Base-by-base conservation (phyloP, 1,284 basidiomycete species). In the Calocybe gambosa region DNA sequence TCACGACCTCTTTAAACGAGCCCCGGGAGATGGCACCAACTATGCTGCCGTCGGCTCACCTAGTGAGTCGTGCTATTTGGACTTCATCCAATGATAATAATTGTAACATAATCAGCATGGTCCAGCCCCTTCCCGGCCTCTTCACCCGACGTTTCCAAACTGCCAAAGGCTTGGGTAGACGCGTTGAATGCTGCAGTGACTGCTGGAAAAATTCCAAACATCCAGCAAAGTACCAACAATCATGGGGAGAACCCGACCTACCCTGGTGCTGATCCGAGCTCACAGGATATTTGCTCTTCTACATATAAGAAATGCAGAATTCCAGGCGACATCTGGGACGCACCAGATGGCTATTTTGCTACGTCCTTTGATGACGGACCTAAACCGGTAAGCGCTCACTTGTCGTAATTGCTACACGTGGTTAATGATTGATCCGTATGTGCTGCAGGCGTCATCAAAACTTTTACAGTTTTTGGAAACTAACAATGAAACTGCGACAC, bases 281-380 rank as follows among this genome's bases (percentile, higher is more conserved):
- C 75, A 41, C 58, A 66, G 5, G 55, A 66, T 6, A 68, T 89
- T 47, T 89, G 86, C 64, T 86, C 86, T 2, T 68, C 78, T 5
- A 80, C 80, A 0, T 78, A 76, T 64, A 75, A 81, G 56, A 6
- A 34, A 16, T 91, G 89, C 62, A 58, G 66, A 38, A 74, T 69
- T 45, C 53, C 70, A 2, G 78, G 64, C 13, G 82, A 87, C 55
- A 58, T 87, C 42, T 89, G 83, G 83, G 78, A 89, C 54, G 83
- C 78, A 2, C 87, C 86, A 1, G 58, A 71, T 29, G 78, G 79
- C 20, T 60, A 69, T 23, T 66, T 87, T 51, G 82, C 66, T 2
- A 68, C 77, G 41, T 71, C 78, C 44, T 89, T 90, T 59, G 90
- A 93, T 59, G 90, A 93, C 61, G 90, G 90, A 4, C 90, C 90